Base-by-base conservation (phyloP, 2,329 filamentous ascomycete genomes). In the Hansfordia pulvinata region DNA sequence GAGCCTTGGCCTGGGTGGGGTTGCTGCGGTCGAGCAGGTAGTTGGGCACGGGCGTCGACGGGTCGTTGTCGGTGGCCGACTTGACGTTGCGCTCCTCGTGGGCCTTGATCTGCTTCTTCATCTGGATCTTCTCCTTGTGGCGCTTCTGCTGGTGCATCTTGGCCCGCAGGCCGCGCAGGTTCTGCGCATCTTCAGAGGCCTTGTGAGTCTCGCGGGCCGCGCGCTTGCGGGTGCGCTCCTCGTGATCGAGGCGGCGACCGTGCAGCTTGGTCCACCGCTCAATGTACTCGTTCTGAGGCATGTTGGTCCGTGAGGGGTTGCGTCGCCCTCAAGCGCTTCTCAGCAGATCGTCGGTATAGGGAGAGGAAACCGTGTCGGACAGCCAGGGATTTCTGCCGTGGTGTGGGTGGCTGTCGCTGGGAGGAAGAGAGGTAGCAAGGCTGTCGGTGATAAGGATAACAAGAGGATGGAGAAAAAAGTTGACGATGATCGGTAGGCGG, bases 81-180 rank as follows among this genome's bases (percentile, higher is more conserved):
- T 96, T 93, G 64, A 96, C 76, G 49, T 94, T 92, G 58, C 84
- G 77, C 64, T 94, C 83, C 59, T 98, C 90, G 62, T 93, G 83
- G 23, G 83, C 80, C 59, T 81, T 83, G 69, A 98, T 92, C 47
- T 76, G 64, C 69, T 93, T 93, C 58, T 79, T 80, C 79, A 93
- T 86, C 69, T 93, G 84, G 51, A 93, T 93, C 77, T 98, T 98
- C 66, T 98, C 86, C 53, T 86, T 80, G 62, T 85, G 82, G 15
- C 90, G 74, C 65, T 86, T 84, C 70, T 96, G 77, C 54, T 88
- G 79, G 62, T 90, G 77, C 46, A 93, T 64, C 67, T 98, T 98
- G 41, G 90, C 90, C 35, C 84, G 69, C 43, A 96, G 72, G 38
- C 90, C 90, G 35, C 81, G 78, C 47, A 94, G 68, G 54, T 90